Percentiles rank a stretch among this genome's conserved stretches.
These are phyloP conservation scores for Amphirosellinia nigrospora DNA, from an alignment of 495 filamentous ascomycete genomes.

Conservation along the genomic window DNA sequence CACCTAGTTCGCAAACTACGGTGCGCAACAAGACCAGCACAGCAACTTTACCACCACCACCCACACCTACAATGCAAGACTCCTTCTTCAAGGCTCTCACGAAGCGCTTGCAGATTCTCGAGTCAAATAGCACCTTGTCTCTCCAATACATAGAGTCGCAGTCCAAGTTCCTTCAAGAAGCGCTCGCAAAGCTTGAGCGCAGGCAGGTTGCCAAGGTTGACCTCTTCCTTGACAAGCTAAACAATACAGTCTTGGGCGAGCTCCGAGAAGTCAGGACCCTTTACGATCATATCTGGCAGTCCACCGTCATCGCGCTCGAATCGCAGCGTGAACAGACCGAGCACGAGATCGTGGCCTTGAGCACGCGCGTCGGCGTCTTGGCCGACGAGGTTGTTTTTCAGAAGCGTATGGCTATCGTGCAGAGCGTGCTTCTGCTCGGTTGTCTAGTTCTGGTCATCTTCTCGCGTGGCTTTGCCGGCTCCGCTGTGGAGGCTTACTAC, in stretches of 20 bases:
- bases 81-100: slow-evolving; percentile 97
- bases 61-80: slow-evolving; percentile 88
- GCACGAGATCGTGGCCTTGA: slow-evolving; percentile 81
- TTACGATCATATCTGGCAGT: slow-evolving; percentile 97
- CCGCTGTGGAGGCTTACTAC: slow-evolving; percentile 37
- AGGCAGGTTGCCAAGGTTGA: slow-evolving; percentile 84
- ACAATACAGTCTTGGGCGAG: slow-evolving; percentile 85
- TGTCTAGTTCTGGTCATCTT: slow-evolving; percentile 91
- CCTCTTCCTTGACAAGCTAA: slow-evolving; percentile 80
- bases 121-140: slow-evolving; percentile 89
- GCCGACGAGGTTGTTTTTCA: slow-evolving; percentile 96
- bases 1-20: slow-evolving; percentile 35
- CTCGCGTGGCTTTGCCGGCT: slow-evolving; percentile 47
- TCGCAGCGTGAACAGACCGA: slow-evolving; percentile 80
- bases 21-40: slow-evolving; percentile 52
- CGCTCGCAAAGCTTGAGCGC: slow-evolving; percentile 88
- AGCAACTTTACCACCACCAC: slow-evolving; percentile 58
- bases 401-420: slow-evolving; percentile 90
- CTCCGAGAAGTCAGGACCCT: slow-evolving; percentile 78
- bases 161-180: slow-evolving; percentile 87
- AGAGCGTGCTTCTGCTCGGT: slow-evolving; percentile 83
- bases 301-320: slow-evolving; percentile 89
- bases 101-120: slow-evolving; percentile 87
- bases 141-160: slow-evolving; percentile 97
- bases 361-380: slow-evolving; percentile 77